These are phyloP conservation scores for Nicotiana rustica DNA, from an alignment of 305 asterid species.

Conservation along the genomic window DNA sequence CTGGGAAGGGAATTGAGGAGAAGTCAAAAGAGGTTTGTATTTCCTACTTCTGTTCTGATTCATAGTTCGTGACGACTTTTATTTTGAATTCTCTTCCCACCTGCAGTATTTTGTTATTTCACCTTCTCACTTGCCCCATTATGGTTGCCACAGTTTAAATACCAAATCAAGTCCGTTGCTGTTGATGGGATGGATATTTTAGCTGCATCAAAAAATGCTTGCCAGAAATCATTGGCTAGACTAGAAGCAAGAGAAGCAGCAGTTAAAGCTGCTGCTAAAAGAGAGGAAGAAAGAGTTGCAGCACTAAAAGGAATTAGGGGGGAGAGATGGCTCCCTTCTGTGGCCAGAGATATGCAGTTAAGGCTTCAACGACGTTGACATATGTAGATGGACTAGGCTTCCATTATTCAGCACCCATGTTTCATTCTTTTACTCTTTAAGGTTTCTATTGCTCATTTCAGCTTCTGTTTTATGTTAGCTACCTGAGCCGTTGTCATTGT, in stretches of 20 bases:
- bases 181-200: conserved; percentile 71
- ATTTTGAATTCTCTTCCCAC: neutral
- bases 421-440: neutral
- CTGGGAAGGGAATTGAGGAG: conserved; percentile 70
- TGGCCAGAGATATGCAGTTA: conserved; percentile 56
- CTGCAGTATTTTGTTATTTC: neutral
- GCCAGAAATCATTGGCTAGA: conserved; percentile 62
- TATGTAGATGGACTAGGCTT: neutral
- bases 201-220: conserved; percentile 60
- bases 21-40: conserved; percentile 66
- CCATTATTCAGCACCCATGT: conserved; percentile 28
- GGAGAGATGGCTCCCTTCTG: conserved; percentile 88
- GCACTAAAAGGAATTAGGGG: conserved; percentile 75
- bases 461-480: conserved; percentile 25
- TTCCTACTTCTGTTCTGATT: neutral
- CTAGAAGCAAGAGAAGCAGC: conserved; percentile 75
- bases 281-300: conserved; percentile 82
- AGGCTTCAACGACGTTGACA: conserved; percentile 29
- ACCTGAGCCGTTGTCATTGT: conserved; percentile 14
- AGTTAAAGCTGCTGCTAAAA: conserved; percentile 64
- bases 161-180: conserved; percentile 67
- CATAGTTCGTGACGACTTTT: neutral
- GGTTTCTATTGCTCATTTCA: conserved; percentile 1
- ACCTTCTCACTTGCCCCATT: neutral
- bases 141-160: conserved; percentile 56